phyloP scores from a whole-genome alignment of 2,329 filamentous ascomycete genomes.

The Pseudogymnoascus sp. region DNA sequence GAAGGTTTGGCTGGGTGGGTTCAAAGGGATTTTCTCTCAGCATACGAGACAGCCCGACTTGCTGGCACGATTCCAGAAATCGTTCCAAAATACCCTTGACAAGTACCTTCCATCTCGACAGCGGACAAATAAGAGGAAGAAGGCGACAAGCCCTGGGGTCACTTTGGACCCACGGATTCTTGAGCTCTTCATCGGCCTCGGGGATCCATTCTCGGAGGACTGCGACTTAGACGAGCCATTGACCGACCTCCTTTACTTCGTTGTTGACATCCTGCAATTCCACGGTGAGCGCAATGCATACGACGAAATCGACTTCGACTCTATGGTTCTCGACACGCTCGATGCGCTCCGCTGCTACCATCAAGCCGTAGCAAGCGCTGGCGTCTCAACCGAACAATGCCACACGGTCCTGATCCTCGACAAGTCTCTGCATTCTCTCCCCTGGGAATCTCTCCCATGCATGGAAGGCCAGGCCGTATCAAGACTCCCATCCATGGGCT shows the following conservation, averaged over 20 bases:
- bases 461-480: slow-evolving; percentile 74
- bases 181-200: slow-evolving; percentile 82
- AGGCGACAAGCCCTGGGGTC: slow-evolving; percentile 33
- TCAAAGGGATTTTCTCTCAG: slow-evolving; percentile 87
- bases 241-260: slow-evolving; percentile 91
- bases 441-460: slow-evolving; percentile 92
- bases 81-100: slow-evolving; percentile 73
- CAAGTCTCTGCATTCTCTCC: slow-evolving; percentile 83
- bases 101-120: slow-evolving; percentile 79
- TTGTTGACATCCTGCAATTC: slow-evolving; percentile 93
- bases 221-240: slow-evolving; percentile 79
- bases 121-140: slow-evolving; percentile 50
- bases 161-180: slow-evolving; percentile 63
- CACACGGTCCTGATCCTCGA: slow-evolving; percentile 90
- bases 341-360: slow-evolving; percentile 81
- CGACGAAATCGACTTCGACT: slow-evolving; percentile 94
- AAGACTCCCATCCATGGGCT: slow-evolving; percentile 79
- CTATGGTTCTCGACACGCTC: slow-evolving; percentile 79
- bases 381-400: slow-evolving; percentile 34
- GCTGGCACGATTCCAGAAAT: slow-evolving; percentile 68
- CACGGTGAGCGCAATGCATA: slow-evolving; percentile 94
- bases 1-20: slow-evolving; percentile 89
- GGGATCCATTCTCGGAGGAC: slow-evolving; percentile 61
- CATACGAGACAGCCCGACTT: slow-evolving; percentile 56
- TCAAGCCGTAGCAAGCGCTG: slow-evolving; percentile 36